These are phyloP conservation scores for Lycium barbarum DNA, from an alignment of 257 asterid genomes.

Conservation along the genomic window DNA sequence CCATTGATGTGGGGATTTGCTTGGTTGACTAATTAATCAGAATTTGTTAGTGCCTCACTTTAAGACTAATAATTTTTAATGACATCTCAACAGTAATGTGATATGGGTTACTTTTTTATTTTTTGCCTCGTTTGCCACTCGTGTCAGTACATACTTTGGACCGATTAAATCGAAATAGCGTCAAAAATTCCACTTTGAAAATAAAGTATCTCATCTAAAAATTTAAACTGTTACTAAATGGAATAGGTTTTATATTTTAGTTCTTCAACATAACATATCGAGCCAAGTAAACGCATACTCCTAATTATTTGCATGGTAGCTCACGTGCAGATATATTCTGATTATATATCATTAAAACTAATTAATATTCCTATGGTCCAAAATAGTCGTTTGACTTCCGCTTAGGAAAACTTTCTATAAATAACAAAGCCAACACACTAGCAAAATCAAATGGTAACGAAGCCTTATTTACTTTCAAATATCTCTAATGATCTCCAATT, in stretches of 20 bases:
- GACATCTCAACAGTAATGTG: background rate
- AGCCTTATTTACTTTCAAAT: background rate
- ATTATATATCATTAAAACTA: background rate
- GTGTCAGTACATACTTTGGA: background rate
- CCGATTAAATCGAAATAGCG: background rate
- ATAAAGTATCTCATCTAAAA: background rate
- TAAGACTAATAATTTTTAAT: background rate
- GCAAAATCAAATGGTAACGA: background rate
- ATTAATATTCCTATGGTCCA: background rate
- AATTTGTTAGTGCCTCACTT: constrained; percentile 8
- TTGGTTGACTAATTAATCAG: constrained; percentile 29
- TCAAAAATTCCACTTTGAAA: background rate
- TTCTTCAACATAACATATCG: background rate
- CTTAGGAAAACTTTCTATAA: background rate
- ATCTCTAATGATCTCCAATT: background rate
- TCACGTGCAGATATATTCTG: constrained; percentile 11
- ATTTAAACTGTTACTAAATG: background rate
- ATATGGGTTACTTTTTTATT: background rate
- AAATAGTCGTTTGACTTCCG: background rate
- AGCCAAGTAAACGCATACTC: background rate
- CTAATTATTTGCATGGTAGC: background rate
- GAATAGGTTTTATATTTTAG: background rate
- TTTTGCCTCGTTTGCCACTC: too few relatives aligned
- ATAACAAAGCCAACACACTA: background rate
- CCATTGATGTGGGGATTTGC: constrained; percentile 10